Percentiles rank a stretch among this genome's conserved stretches.
Conservation (phyloP, 2,329 filamentous ascomycete species). For the Sclerotinia nivalis region DNA sequence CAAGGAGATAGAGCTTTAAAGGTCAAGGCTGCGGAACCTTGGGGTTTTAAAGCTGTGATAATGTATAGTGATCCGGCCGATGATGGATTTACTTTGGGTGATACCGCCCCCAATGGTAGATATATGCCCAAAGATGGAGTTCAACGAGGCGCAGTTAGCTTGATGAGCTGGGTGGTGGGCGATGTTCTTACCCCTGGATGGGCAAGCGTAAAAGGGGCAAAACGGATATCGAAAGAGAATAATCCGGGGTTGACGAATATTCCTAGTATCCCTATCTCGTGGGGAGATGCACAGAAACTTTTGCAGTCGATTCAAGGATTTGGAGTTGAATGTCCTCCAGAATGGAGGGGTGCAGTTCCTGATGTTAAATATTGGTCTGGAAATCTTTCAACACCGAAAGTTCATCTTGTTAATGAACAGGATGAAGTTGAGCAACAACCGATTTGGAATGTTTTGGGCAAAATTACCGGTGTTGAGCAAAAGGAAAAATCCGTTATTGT, state of each 20-base stretch:
- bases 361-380: slow-evolving; percentile 87
- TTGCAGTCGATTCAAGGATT: slow-evolving; percentile 74
- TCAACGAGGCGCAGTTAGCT: slow-evolving; percentile 76
- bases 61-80: slow-evolving; percentile 90
- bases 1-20: slow-evolving; percentile 75
- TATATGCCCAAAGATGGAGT: slow-evolving; percentile 82
- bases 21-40: slow-evolving; percentile 84
- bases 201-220: slow-evolving; percentile 66
- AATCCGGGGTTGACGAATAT: slow-evolving; percentile 76
- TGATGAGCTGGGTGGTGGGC: slow-evolving; percentile 81
- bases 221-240: slow-evolving; percentile 68
- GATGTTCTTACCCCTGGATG: slow-evolving; percentile 92
- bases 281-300: slow-evolving; percentile 82
- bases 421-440: slow-evolving; percentile 79
- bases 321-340: slow-evolving; percentile 65
- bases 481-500: slow-evolving; percentile 81
- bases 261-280: slow-evolving; percentile 85
- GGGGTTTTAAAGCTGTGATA: slow-evolving; percentile 82
- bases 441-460: slow-evolving; percentile 90
- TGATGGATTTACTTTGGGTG: slow-evolving; percentile 75
- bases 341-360: slow-evolving; percentile 77
- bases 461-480: slow-evolving; percentile 82
- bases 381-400: slow-evolving; percentile 68
- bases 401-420: slow-evolving; percentile 82
- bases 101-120: slow-evolving; percentile 72